A percentile compares a stretch with the other conserved stretches of the same genome.
phyloP scores from a whole-genome alignment of 371 early-diverging fungal genomes.

The Rhizopus arrhizus region DNA sequence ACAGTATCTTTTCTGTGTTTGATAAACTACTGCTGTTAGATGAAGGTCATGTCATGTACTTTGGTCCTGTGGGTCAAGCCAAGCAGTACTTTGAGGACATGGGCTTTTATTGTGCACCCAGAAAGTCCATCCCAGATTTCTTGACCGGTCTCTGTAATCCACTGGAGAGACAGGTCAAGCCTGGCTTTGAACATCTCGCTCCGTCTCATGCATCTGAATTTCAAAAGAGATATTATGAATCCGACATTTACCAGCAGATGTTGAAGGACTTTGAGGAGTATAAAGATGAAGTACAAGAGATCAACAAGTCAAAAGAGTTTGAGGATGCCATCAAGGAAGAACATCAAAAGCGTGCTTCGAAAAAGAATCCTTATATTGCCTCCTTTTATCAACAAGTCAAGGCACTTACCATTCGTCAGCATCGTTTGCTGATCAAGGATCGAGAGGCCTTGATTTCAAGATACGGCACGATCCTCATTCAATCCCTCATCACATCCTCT shows the following conservation, averaged over 20 bases:
- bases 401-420: slow-evolving; percentile 64
- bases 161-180: slow-evolving; percentile 58
- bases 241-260: slow-evolving; percentile 36
- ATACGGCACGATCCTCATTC: slow-evolving; percentile 59
- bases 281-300: slow-evolving; percentile 31
- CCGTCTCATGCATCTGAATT: slow-evolving; percentile 53
- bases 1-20: slow-evolving; percentile 75
- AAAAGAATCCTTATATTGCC: slow-evolving; percentile 60
- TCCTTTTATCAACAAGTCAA: slow-evolving; percentile 64
- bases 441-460: slow-evolving; percentile 55
- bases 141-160: slow-evolving; percentile 70
- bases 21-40: slow-evolving; percentile 74
- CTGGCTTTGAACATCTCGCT: slow-evolving; percentile 55
- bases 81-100: slow-evolving; percentile 66
- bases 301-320: slow-evolving; percentile 47
- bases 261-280: slow-evolving; percentile 45
- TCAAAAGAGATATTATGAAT: slow-evolving; percentile 45
- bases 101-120: slow-evolving; percentile 69
- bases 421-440: slow-evolving; percentile 57
- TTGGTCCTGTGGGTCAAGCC: slow-evolving; percentile 67
- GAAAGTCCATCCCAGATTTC: slow-evolving; percentile 77
- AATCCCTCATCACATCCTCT: slow-evolving; percentile 72
- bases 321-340: slow-evolving; percentile 54
- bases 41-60: slow-evolving; percentile 74
- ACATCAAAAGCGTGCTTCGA: slow-evolving; percentile 59